A percentile compares a stretch with the other conserved stretches of the same genome.
phyloP scores from a whole-genome alignment of 306 rosid genomes.

The Vigna trinervia region DNA sequence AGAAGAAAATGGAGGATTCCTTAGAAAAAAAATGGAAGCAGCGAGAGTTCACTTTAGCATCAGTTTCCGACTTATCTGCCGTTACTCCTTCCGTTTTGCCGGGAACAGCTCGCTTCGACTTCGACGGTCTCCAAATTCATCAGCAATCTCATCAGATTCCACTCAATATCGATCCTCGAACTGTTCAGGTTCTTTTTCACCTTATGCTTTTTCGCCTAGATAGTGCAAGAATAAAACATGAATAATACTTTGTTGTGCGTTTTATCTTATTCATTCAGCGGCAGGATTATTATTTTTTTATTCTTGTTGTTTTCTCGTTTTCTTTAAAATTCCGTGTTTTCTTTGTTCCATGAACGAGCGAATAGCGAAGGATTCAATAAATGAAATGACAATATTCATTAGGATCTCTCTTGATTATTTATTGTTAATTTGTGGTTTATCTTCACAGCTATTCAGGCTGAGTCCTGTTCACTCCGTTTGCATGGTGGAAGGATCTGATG shows the following conservation, averaged over 20 bases:
- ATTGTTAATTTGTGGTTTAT: conserved; percentile 40
- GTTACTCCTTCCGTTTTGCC: conserved; percentile 53
- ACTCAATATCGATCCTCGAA: conserved; percentile 63
- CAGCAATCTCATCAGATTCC: conserved; percentile 52
- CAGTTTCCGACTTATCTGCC: conserved; percentile 69
- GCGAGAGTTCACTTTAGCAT: conserved; percentile 67
- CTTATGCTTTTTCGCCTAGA: conserved; percentile 9
- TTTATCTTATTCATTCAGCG: conserved; percentile 8
- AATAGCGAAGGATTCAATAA: neutral
- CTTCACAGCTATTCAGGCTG: conserved; percentile 70
- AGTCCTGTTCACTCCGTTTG: conserved; percentile 74
- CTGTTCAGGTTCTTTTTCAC: conserved; percentile 59
- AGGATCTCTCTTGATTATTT: conserved; percentile 25
- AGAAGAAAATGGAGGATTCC: conserved; percentile 64
- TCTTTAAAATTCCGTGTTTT: neutral
- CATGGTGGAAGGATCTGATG: conserved; percentile 61
- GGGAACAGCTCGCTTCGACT: conserved; percentile 66
- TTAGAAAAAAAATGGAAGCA: conserved; percentile 51
- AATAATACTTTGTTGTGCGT: neutral
- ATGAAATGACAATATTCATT: conserved; percentile 3
- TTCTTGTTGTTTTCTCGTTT: neutral
- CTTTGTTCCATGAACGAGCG: neutral
- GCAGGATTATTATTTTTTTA: neutral
- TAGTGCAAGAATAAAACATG: neutral
- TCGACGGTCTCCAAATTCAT: conserved; percentile 59